Evolutionary conservation across 2,329 filamentous ascomycete genomes (phyloP).

Genomic region (Zalaria obscura): DNA sequence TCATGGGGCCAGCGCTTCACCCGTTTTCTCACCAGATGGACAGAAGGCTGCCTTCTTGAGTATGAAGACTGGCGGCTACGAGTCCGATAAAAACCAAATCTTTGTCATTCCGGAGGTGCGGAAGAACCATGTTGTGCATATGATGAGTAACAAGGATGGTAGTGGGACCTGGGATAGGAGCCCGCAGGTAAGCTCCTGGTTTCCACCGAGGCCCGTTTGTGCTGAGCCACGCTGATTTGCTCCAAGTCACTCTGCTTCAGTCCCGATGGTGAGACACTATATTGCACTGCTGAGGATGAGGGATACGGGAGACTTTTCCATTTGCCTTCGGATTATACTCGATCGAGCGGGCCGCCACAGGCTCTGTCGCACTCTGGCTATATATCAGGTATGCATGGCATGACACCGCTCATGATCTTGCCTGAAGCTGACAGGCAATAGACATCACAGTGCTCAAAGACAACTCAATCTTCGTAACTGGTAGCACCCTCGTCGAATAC

Average conservation of each 20-base stretch:
- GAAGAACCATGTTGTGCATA: constrained; percentile 40
- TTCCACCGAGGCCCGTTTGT: background rate
- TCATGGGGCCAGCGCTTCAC: constrained; percentile 50
- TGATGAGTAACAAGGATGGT: constrained; percentile 48
- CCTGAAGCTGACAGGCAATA: too few relatives aligned
- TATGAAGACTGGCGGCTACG: constrained; percentile 66
- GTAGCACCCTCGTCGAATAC: constrained; percentile 58
- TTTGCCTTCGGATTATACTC: constrained; percentile 31
- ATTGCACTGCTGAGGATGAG: constrained; percentile 58
- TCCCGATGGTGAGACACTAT: constrained; percentile 44
- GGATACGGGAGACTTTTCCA: constrained; percentile 50
- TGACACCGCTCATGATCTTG: too few relatives aligned
- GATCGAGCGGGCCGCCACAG: constrained; percentile 24
- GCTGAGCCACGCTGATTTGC: constrained; percentile 1
- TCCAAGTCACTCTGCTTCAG: constrained; percentile 31
- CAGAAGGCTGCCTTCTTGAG: constrained; percentile 60
- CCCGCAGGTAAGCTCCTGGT: constrained; percentile 31
- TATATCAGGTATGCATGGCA: constrained; percentile 19
- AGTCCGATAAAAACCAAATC: constrained; percentile 62
- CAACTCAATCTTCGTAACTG: constrained; percentile 47
- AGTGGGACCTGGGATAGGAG: constrained; percentile 47
- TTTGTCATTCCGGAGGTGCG: constrained; percentile 49
- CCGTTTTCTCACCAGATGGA: constrained; percentile 62
- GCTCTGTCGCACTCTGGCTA: constrained; percentile 40
- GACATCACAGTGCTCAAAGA: constrained; percentile 38